phyloP scores from a whole-genome alignment of 2,329 filamentous ascomycete species.

The Colletotrichum scovillei region DNA sequence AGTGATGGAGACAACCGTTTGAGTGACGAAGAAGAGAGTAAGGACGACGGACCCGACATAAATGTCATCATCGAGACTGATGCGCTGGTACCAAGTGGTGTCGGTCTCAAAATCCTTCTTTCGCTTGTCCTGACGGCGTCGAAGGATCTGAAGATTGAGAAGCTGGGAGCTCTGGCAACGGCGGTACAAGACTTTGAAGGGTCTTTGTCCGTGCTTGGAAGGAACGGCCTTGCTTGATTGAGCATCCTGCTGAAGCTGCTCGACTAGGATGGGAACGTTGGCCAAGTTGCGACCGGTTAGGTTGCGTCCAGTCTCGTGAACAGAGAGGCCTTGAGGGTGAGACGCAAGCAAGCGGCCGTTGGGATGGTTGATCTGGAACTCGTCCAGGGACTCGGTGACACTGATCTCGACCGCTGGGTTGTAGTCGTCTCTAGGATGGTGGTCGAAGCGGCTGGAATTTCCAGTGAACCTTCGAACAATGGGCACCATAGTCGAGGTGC shows the following conservation, averaged over 20 bases:
- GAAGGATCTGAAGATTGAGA: background rate
- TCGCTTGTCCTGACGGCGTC: background rate
- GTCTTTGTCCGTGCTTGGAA: background rate
- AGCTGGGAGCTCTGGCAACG: background rate
- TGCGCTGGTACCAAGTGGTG: slow-evolving; percentile 22
- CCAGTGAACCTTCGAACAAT: slow-evolving; percentile 13
- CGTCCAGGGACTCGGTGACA: slow-evolving; percentile 25
- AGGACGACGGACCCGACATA: background rate
- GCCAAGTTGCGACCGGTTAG: background rate
- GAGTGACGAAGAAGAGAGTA: slow-evolving; percentile 10
- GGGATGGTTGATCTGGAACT: slow-evolving; percentile 29
- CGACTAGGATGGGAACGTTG: slow-evolving; percentile 17
- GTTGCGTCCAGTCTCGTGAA: background rate
- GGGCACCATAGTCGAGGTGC: slow-evolving; percentile 18
- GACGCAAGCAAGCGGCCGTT: slow-evolving; percentile 12
- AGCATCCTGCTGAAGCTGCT: background rate
- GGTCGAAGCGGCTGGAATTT: background rate
- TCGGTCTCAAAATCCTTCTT: background rate
- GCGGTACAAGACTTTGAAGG: background rate
- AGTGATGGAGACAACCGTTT: slow-evolving; percentile 4
- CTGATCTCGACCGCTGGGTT: slow-evolving; percentile 15
- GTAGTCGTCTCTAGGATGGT: background rate
- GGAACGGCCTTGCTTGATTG: background rate
- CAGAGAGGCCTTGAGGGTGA: slow-evolving; percentile 3
- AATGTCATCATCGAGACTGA: slow-evolving; percentile 13